Evolutionary conservation across 257 asterid species (phyloP), one percentile per base, ranked within the genome.

Genomic region (Scutellaria minor): DNA sequence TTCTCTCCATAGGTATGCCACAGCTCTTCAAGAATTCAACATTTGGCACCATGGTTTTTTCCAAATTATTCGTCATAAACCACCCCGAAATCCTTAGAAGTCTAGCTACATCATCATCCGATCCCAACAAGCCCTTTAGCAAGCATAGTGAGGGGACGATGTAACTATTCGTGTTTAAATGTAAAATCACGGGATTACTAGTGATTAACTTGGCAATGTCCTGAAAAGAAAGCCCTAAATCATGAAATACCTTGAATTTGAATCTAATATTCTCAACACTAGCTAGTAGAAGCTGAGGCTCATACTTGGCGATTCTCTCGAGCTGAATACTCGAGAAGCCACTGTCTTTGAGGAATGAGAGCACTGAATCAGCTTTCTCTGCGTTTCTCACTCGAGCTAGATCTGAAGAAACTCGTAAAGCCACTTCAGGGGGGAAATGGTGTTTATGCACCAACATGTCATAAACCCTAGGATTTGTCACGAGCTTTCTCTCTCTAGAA

Each of bases 261-360:
- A 78, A 79, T 65, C 72, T 73, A 63, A 83, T 53, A 60, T 24
- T 76, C 7, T 78, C 79, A 47, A 78, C 39, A 46, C 50, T 71
- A 1, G 74, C 14, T 12, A 60, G 11, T 5, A 82, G 66, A 52
- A 80, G 6, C 0, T 4, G 14, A 53, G 81, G 79, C 65, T 11
- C 47, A 8, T 0, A 46, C 1, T 46, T 10, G 1, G 5, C 52
- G n/a, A 46, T 46, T 10, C 6, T 10, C 52, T 46, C n/a, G 62
- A 85, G 59, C 9, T 85, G 83, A 64, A 77, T n/a, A 5, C 22
- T 53, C 0, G 88, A 79, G 46, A 85, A 83, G 40, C 90, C 88
- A 15, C 6, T 68, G 39, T 75, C 74, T 73, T 77, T 72, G 27
- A 85, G 44, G 70, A 56, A 81, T 9, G 75, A 59, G 4, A 83